These are phyloP conservation scores for Boletus fagicola DNA, from an alignment of 768 basidiomycete genomes.

Conservation along the genomic window DNA sequence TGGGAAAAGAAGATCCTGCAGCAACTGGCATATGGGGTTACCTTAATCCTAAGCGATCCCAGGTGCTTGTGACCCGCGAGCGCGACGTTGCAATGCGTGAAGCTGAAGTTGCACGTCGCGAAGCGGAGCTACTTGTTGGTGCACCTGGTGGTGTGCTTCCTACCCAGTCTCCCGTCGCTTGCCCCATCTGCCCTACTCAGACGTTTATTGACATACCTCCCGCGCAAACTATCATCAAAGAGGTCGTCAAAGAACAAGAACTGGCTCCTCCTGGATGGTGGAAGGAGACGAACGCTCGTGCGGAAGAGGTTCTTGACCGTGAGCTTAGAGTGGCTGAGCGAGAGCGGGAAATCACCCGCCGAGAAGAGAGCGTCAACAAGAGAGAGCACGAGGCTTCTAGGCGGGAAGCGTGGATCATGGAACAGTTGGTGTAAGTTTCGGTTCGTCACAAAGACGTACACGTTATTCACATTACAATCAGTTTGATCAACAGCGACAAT, in stretches of 20 bases:
- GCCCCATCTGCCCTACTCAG: slow-evolving; percentile 56
- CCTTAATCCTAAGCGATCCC: slow-evolving; percentile 78
- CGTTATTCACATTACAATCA: slow-evolving; percentile 27
- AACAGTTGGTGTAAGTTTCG: slow-evolving; percentile 74
- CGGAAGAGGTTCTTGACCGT: slow-evolving; percentile 80
- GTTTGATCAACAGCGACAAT: slow-evolving; percentile 67
- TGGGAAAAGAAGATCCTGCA: slow-evolving; percentile 37
- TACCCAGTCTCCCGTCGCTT: slow-evolving; percentile 48
- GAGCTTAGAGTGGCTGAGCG: slow-evolving; percentile 83
- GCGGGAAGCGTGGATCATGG: slow-evolving; percentile 91
- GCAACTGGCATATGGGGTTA: slow-evolving; percentile 64
- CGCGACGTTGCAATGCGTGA: slow-evolving; percentile 77
- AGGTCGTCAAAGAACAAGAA: slow-evolving; percentile 80
- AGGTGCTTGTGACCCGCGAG: slow-evolving; percentile 77
- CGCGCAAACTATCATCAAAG: slow-evolving; percentile 80
- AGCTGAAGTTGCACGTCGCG: slow-evolving; percentile 85
- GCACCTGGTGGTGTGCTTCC: slow-evolving; percentile 79
- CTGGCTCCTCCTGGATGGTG: slow-evolving; percentile 80
- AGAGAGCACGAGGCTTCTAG: slow-evolving; percentile 84
- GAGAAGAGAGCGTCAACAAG: slow-evolving; percentile 82
- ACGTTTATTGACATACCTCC: slow-evolving; percentile 59
- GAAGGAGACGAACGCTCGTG: slow-evolving; percentile 61
- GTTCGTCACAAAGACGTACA: neutral
- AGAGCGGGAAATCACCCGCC: slow-evolving; percentile 82
- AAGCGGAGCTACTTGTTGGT: slow-evolving; percentile 80